Conservation (phyloP, 257 asterid species). For the Eustoma russellianum region DNA sequence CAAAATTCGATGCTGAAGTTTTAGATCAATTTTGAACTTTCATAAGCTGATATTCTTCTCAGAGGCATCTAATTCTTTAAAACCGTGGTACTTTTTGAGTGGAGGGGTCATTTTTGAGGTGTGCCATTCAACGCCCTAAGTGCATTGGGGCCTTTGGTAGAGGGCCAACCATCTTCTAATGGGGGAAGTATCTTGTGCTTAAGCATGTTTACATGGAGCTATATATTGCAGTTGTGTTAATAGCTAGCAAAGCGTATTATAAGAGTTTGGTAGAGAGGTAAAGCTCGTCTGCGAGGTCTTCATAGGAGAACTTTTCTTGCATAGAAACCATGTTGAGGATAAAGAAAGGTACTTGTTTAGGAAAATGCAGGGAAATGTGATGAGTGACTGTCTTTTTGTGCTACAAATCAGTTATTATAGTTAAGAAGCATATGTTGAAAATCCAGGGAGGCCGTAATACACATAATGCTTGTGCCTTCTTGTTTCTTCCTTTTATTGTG, state of each 20-base stretch:
- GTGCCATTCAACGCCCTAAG: background rate
- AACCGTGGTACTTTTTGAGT: background rate
- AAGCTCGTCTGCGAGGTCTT: background rate
- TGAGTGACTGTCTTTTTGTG: background rate
- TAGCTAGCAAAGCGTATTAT: background rate
- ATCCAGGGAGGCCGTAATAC: too few relatives aligned
- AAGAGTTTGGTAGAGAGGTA: background rate
- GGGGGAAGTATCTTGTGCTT: background rate
- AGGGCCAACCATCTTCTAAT: too few relatives aligned
- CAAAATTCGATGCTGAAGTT: background rate
- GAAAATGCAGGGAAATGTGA: background rate
- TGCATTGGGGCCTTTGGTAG: background rate
- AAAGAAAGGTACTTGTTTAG: constrained; percentile 15
- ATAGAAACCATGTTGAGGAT: constrained; percentile 5
- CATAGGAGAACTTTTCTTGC: background rate
- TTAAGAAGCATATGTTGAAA: too few relatives aligned
- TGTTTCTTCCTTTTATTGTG: too few relatives aligned
- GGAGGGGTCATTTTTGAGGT: constrained; percentile 5
- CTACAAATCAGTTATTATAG: background rate
- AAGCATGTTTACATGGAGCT: background rate
- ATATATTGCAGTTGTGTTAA: background rate
- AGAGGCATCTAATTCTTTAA: constrained; percentile 3
- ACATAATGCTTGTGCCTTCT: too few relatives aligned
- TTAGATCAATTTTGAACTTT: background rate
- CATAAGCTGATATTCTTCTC: background rate